A percentile compares a stretch with the other conserved stretches of the same genome.
Conservation (phyloP, 1,139 yeast species). For the Hemisphaericaspora xylanilytica region DNA sequence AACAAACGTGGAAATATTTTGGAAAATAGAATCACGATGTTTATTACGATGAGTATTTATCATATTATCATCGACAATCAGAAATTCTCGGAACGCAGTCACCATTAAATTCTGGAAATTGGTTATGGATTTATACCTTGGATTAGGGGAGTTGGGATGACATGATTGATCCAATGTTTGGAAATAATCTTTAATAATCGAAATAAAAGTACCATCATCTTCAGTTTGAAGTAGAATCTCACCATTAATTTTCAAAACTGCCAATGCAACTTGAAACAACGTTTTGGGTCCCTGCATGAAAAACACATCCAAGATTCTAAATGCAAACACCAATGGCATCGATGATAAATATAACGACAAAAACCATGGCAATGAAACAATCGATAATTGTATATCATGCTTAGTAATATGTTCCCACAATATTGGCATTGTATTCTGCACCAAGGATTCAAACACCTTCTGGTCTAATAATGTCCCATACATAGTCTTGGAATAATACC, state of each 20-base stretch:
- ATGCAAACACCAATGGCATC: constrained; percentile 93
- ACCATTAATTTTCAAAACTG: constrained; percentile 81
- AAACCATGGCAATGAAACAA: constrained; percentile 96
- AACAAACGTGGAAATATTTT: constrained; percentile 84
- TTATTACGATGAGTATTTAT: constrained; percentile 68
- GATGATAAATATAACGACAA: constrained; percentile 84
- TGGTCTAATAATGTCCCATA: constrained; percentile 95
- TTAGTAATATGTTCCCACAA: constrained; percentile 78
- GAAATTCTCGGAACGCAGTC: constrained; percentile 88
- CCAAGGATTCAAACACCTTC: constrained; percentile 86
- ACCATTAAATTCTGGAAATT: constrained; percentile 86
- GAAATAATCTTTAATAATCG: constrained; percentile 80
- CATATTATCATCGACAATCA: constrained; percentile 71
- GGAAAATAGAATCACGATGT: constrained; percentile 74
- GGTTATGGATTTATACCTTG: constrained; percentile 64
- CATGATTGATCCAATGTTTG: constrained; percentile 75
- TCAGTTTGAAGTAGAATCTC: constrained; percentile 74
- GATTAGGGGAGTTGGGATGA: constrained; percentile 68
- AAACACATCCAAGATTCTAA: constrained; percentile 86
- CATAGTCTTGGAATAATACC: constrained; percentile 96
- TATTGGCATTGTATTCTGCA: constrained; percentile 85
- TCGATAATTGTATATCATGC: constrained; percentile 88
- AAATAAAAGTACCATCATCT: constrained; percentile 92
- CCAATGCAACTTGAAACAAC: constrained; percentile 89
- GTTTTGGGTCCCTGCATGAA: constrained; percentile 89